A percentile compares a stretch with the other conserved stretches of the same genome.
phyloP scores from a whole-genome alignment of 306 rosid genomes.

The Pyrus communis region DNA sequence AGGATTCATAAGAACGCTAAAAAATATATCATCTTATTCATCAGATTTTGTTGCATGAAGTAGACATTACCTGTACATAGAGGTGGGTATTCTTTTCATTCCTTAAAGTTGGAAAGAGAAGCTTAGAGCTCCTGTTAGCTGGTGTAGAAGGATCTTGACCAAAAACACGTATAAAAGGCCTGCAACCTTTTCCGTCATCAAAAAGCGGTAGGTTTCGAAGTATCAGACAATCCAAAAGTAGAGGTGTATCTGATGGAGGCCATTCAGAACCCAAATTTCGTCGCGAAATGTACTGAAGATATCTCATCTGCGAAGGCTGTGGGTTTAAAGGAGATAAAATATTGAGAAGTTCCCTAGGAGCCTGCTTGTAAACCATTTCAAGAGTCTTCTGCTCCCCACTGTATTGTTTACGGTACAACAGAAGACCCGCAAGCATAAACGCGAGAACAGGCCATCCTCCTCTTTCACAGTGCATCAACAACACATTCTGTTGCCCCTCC shows the following conservation, averaged over 20 bases:
- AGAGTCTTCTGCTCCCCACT: conserved; percentile 93
- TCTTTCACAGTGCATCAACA: conserved; percentile 94
- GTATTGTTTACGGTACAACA: conserved; percentile 80
- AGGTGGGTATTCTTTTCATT: conserved; percentile 43
- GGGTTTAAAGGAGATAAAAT: conserved; percentile 77
- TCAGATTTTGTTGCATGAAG: conserved; percentile 20
- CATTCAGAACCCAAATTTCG: conserved; percentile 80
- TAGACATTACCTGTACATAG: conserved; percentile 71
- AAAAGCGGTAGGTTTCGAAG: conserved; percentile 75
- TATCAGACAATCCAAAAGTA: conserved; percentile 72
- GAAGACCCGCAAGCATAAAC: conserved; percentile 92
- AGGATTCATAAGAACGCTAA: conserved; percentile 34
- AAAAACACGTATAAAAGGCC: conserved; percentile 73
- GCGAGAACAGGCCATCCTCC: conserved; percentile 99
- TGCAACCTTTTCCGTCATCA: conserved; percentile 73
- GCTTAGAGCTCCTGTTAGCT: conserved; percentile 73
- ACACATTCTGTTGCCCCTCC: conserved; percentile 87
- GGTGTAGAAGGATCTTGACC: conserved; percentile 82
- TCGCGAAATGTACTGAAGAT: conserved; percentile 90
- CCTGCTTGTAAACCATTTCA: conserved; percentile 98
- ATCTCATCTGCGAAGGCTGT: conserved; percentile 96
- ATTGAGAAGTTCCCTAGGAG: conserved; percentile 84
- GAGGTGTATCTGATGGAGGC: conserved; percentile 88
- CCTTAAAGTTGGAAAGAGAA: conserved; percentile 64
- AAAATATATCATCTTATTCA: conserved; percentile 17